Evolutionary conservation across 345 rosid genomes (phyloP), one percentile per base, ranked within the genome.

Genomic region (Eucalyptus erythrocorys): DNA sequence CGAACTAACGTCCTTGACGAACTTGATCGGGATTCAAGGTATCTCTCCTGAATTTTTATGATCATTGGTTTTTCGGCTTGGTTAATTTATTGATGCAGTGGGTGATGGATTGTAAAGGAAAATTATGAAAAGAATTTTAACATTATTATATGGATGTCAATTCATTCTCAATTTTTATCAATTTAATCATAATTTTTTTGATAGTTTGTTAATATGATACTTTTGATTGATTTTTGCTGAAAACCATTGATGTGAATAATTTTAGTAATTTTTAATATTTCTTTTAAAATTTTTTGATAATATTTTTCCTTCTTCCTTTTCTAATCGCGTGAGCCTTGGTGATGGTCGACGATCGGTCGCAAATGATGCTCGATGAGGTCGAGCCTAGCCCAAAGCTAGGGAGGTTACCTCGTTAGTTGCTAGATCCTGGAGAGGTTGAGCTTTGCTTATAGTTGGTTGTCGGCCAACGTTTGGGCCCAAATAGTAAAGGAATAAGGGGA

Each of bases 61-160:
- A 32, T 66, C 42, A 3, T 32, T 32, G 79, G 12, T 66, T 66
- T 66, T 2, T 66, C 19, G 42, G 22, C 10, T 68, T 68, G 80
- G 42, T 34, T 68, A 3, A 34, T 17, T 22, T 64, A 4, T 14
- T 15, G 37, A 4, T 34, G n/a, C 5, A 8, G 30, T 24, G 17
- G 17, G 16, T 0, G 1, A 8, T 13, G 34, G 17, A 6, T 27
- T 2, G 4, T 6, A 11, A 30, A 15, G 1, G 5, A 32, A 34
- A 34, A 68, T 68, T 32, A 16, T 0, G 3, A 8, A 32, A 68
- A 16, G 4, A 1, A 3, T 66, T 10, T 0, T 34, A 1, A 17
- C 32, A 3, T 7, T 8, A 34, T 16, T 17, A 0, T 8, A 8
- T 0, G 6, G 4, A 66, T 16, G 1, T 16, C 1, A 8, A 66